Base-by-base conservation (phyloP, 1,284 basidiomycete species). In the Rhodotorula sp. region DNA sequence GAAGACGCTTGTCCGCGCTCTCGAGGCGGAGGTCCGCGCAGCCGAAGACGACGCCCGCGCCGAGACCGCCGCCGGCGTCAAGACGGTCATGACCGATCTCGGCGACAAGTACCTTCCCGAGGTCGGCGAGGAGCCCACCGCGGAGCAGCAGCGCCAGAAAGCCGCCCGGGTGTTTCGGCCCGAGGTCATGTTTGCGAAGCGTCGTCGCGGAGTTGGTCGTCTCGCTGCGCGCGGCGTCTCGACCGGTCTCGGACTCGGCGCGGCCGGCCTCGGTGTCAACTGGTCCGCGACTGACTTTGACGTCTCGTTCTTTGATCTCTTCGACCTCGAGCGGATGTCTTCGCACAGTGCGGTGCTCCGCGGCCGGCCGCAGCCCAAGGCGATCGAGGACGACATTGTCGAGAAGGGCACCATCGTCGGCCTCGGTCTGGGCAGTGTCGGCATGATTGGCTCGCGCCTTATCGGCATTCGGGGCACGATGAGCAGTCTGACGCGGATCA, bases 131-230 rank as follows among this genome's bases (percentile, higher is more conserved):
- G 44, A 56, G 54, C 37, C 33, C 3, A 45, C 51, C n/a, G 54
- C 68, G 53, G 56, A 62, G 59, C 59, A 62, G 64, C 46, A 61
- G 58, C 37, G 51, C 6, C 49, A 60, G n/a, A 30, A 62, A 53
- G 60, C 45, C 46, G 54, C 26, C 67, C 85, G 93, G 15, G 87
- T 95, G 18, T 99, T 99, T 84, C 88, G 93, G 83, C 91, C 95
- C 18, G 89, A 95, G 78, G 94, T 91, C 26, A 99, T 99, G 96
- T 99, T 99, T 83, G 86, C 85, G 62, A 81, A 84, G 26, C 72
- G 78, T 53, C 79, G 84, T 58, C 85, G 84, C 72, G 87, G 84
- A 77, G 83, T 83, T 64, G 81, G 82, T 37, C 30, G 60, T 4
- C 68, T 74, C 64, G 70, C 72, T 4, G 73, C 73, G 22, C 63